Conservation (phyloP, 768 basidiomycete genomes). For the Xanthoconium stramineum region DNA sequence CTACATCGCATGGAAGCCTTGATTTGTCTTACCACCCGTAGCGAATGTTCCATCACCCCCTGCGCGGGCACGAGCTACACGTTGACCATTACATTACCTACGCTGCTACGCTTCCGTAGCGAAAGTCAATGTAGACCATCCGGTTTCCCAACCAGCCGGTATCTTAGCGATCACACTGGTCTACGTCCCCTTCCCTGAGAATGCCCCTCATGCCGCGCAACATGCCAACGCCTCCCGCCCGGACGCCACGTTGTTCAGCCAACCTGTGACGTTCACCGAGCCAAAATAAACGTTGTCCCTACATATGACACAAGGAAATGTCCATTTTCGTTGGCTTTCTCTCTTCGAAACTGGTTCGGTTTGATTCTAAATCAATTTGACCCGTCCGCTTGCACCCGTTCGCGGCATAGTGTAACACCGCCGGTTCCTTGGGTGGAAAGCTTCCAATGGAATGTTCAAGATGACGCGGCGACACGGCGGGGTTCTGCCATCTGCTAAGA, state of each 20-base stretch:
- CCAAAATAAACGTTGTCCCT: neutral
- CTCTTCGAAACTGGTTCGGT: constrained; percentile 9
- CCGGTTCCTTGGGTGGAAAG: constrained; percentile 10
- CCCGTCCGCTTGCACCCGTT: neutral
- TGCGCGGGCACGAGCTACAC: neutral
- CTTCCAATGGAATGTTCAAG: constrained; percentile 24
- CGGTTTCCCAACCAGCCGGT: neutral
- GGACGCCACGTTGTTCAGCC: constrained; percentile 12
- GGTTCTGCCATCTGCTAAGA: neutral
- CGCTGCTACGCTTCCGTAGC: neutral
- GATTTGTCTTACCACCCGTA: neutral
- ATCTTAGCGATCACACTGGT: neutral
- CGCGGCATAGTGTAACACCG: constrained; percentile 9
- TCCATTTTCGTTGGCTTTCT: neutral
- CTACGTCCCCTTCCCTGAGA: constrained; percentile 3
- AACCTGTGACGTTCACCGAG: neutral
- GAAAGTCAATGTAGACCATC: neutral
- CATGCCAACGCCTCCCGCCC: neutral
- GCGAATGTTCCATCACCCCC: neutral
- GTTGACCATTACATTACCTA: too few relatives aligned
- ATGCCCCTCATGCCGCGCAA: neutral
- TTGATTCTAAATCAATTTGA: neutral
- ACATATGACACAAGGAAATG: neutral
- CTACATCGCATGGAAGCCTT: neutral
- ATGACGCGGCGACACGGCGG: constrained; percentile 8